Evolutionary conservation across 371 early-diverging fungal genomes (phyloP), one percentile per base, ranked within the genome.

Genomic region (Encephalitozoon intestinalis): DNA sequence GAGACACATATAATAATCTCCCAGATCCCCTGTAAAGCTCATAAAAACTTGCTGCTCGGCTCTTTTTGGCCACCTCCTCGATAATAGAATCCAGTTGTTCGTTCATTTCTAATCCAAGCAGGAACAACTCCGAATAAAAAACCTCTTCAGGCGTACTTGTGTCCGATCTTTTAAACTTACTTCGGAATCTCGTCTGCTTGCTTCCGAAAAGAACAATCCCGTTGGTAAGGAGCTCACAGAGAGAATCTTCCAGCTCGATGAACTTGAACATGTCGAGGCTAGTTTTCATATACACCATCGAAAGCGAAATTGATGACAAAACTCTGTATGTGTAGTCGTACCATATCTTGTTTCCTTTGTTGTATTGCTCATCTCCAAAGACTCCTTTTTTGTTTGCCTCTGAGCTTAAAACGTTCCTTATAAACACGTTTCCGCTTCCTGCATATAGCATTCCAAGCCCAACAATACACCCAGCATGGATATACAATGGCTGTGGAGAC

Each of bases 91-190:
- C 31, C 18, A 68, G 26, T 0, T 50, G n/a, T 12, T 68, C 49
- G 46, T 46, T 18, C 49, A 37, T 44, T 28, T 9, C 11, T n/a
- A 46, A 3, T 8, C 43, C 43, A 34, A 63, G 46, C 28, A 26
- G 34, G 51, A 79, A 76, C 7, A 79, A 7, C 30, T 39, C 46
- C 25, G 71, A 70, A 39, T 76, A 76, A 30, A 74, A 76, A 2
- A 79, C 71, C 44, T 79, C 79, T 21, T 74, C 79, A 63, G 77
- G 77, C 49, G n/a, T 63, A 21, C n/a, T 26, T 15, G 50, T 63
- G 50, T 53, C 39, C 4, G 30, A 40, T 52, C 79, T 18, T 30
- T 34, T 15, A 12, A 76, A 41, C 34, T 41, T 76, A 21, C 53
- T 37, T 54, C 21, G 39, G 28, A 50, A 39, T 23, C 63, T 64